Conservation (phyloP, 495 filamentous ascomycete species). For the Glonium stellatum region DNA sequence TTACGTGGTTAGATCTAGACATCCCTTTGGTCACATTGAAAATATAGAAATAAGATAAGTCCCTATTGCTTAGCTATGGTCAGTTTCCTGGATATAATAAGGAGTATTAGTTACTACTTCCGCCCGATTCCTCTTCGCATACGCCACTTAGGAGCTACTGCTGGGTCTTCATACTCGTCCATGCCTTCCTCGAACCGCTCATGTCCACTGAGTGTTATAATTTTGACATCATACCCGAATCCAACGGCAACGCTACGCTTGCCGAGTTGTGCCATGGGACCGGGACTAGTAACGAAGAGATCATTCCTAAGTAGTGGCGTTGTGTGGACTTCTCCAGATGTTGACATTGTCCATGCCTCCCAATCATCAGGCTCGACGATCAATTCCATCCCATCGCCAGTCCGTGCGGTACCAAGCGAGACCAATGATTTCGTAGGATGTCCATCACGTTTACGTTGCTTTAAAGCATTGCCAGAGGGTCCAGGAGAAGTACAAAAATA, state of each 20-base stretch:
- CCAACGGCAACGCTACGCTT: constrained; percentile 54
- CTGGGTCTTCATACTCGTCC: not conserved
- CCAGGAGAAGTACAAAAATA: not conserved
- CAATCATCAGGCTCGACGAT: constrained; percentile 36
- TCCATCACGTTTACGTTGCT: constrained; percentile 6
- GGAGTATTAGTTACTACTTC: not conserved
- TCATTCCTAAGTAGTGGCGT: constrained; percentile 37
- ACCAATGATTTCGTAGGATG: not conserved
- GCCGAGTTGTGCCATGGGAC: constrained; percentile 54
- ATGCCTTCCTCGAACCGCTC: constrained; percentile 48
- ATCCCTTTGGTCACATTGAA: no score
- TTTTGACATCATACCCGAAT: constrained; percentile 60
- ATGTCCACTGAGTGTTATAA: constrained; percentile 51
- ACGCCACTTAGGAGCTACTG: not conserved
- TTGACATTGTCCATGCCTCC: constrained; percentile 60
- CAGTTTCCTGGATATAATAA: no score
- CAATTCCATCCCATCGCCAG: constrained; percentile 2
- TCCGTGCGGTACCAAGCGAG: not conserved
- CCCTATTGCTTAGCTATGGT: no score
- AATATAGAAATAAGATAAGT: no score
- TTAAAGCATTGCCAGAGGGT: constrained; percentile 3
- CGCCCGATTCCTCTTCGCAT: not conserved
- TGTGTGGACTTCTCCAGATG: constrained; percentile 39
- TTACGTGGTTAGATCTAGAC: no score
- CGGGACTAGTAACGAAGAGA: constrained; percentile 53